Evolutionary conservation across 164 flowering plant species (phyloP), one percentile per base, ranked within the genome.

Genomic region (Macadamia integrifolia): DNA sequence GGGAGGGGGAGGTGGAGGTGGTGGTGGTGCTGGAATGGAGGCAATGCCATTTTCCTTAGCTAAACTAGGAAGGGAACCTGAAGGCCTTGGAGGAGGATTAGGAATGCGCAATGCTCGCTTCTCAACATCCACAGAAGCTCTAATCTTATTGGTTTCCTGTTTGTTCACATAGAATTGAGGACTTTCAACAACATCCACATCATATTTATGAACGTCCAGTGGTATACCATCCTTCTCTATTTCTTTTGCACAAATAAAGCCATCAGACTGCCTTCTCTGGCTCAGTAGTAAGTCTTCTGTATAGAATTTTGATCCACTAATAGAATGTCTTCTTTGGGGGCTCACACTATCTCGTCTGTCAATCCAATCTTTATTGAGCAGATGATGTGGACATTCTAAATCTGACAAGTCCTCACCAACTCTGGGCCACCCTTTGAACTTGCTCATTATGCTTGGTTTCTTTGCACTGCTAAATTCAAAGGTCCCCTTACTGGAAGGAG

Each of bases 51-150:
- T 75, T 69, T 80, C 31, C 62, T 72, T 72, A 65, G 68, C 69
- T 46, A 64, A 29, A 55, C 30, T 50, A 58, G 87, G 53, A 65
- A 76, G 77, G 67, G 79, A 85, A 69, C 84, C 80, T 10, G 89
- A 78, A 32, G 79, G 64, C 69, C 76, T 87, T 67, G 99, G 99
- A 70, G 99, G 99, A 6, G 98, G 96, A 30, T 92, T 74, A 61
- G 86, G 89, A 29, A 83, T 85, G 73, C 99, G 77, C 43, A 96
- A 87, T 61, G 91, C 77, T 67, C 99, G 80, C 77, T 89, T 90
- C 75, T 94, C 97, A 59, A 94, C 87, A 5, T 92, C 92, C 18
- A 75, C 71, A 23, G 82, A 69, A 60, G 73, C 67, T 3, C 66
- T 60, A 40, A 73, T 53, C 67, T 79, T 87, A 62, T 69, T 77